Evolutionary conservation across 495 filamentous ascomycete species (phyloP).

Genomic region (Penicillium coprophilum): DNA sequence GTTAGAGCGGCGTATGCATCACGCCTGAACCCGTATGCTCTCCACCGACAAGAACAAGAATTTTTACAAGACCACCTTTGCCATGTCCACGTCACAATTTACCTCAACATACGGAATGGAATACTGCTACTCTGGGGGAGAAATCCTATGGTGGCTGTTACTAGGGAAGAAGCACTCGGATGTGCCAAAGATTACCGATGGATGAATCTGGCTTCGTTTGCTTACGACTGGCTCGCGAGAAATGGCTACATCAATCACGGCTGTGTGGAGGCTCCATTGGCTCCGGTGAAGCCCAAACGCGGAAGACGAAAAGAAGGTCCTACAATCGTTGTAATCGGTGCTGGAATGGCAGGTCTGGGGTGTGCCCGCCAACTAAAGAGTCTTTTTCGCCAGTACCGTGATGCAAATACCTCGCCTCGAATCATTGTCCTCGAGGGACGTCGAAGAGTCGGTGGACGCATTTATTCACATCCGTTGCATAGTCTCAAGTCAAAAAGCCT

Average conservation of each 20-base stretch:
- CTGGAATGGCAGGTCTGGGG: conserved; percentile 87
- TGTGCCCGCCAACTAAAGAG: conserved; percentile 90
- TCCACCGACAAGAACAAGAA: conserved; percentile 83
- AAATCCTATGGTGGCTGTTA: conserved; percentile 86
- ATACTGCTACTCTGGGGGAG: conserved; percentile 88
- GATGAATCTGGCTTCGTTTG: conserved; percentile 84
- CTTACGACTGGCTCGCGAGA: conserved; percentile 88
- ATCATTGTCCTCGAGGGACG: conserved; percentile 87
- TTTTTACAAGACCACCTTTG: conserved; percentile 79
- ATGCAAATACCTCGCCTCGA: conserved; percentile 63
- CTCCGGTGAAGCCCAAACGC: conserved; percentile 39
- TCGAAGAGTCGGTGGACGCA: conserved; percentile 83
- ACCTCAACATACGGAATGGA: conserved; percentile 94
- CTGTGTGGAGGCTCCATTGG: conserved; percentile 66
- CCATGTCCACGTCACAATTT: conserved; percentile 88
- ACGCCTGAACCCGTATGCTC: conserved; percentile 81
- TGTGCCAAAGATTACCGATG: conserved; percentile 90
- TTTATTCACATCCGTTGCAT: conserved; percentile 85
- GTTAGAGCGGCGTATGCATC: conserved; percentile 85
- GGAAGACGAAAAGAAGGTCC: conserved; percentile 50
- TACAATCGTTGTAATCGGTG: conserved; percentile 86
- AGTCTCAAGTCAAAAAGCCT: conserved; percentile 53
- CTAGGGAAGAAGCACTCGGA: conserved; percentile 83
- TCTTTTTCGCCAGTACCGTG: conserved; percentile 73
- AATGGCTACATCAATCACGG: conserved; percentile 97